Evolutionary conservation across 768 basidiomycete species (phyloP), one percentile per base, ranked within the genome.

Genomic region (Boletus barrowsii): DNA sequence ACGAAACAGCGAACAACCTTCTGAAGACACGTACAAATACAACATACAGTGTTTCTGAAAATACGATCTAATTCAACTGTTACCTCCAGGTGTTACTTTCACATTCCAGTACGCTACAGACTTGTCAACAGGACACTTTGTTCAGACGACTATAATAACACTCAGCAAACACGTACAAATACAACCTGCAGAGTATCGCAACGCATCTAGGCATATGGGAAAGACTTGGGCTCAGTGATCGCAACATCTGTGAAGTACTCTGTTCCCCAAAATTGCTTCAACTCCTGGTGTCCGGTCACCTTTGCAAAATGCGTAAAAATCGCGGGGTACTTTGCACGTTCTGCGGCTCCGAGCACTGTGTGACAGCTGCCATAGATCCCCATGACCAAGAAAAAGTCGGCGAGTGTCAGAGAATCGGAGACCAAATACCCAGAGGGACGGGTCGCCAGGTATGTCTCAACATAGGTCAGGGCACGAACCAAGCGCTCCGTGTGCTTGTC

Each of bases 381-480:
- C 10, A 50, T 45, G 2, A 51, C 58, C 10, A 67, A 6, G 11
- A 62, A 8, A 29, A 60, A 18, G 30, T 62, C 64, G 2, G 62
- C 60, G 13, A 66, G 56, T 8, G 62, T 55, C 14, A 64, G 15
- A 8, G 44, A 44, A 33, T 57, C 58, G 13, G 32, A 29, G 10
- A 62, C 58, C 35, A 67, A 22, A 35, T 61, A 58, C 1, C 54
- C 59, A 6, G 59, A 63, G 0, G 56, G 14, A 24, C 56, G 36
- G 2, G 33, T 11, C 14, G 35, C 36, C 15, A 67, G 58, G 29
- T 51, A 20, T 1, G 53, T 37, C 43, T 67, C 65, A 7, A 62
- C 49, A 32, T 54, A 44, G 4, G 17, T 35, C 15, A 64, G 36
- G 1, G 58, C 56, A 5, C 46, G 59, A n/a, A 26, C 14, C 15